These are phyloP conservation scores for Cladosporium colombiae DNA, from an alignment of 2,329 filamentous ascomycete species.

Conservation along the genomic window DNA sequence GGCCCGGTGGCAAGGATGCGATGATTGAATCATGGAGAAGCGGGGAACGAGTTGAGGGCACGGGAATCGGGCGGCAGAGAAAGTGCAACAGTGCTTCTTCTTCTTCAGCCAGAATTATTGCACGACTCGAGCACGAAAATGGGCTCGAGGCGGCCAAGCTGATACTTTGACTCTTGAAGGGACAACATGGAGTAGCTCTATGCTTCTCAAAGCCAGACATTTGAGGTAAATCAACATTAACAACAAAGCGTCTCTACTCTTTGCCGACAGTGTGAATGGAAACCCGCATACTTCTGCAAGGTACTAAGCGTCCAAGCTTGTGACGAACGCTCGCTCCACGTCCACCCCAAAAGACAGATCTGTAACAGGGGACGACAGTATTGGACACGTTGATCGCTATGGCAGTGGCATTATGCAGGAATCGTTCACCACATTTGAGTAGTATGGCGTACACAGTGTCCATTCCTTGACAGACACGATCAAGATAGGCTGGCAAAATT, in stretches of 20 bases:
- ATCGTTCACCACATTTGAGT: not conserved
- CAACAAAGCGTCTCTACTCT: not conserved
- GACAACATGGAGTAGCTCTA: not conserved
- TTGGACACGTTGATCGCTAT: not conserved
- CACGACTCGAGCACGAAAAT: no score
- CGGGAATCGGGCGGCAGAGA: not conserved
- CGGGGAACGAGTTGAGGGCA: not conserved
- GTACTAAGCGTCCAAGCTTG: not conserved
- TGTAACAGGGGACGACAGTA: not conserved
- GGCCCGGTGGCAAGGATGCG: not conserved
- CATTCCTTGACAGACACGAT: not conserved
- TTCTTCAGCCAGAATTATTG: not conserved
- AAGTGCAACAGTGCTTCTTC: not conserved
- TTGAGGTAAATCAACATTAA: not conserved
- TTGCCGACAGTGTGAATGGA: not conserved
- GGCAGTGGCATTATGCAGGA: not conserved
- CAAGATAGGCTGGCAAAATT: no score
- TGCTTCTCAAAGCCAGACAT: no score
- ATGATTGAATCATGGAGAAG: constrained; percentile 5
- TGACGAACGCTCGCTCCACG: not conserved
- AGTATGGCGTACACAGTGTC: not conserved
- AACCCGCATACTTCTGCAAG: not conserved
- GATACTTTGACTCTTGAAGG: not conserved
- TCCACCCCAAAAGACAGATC: not conserved
- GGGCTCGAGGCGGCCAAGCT: not conserved